These are phyloP conservation scores for Sporormia fimetaria DNA, from an alignment of 495 filamentous ascomycete species.

Conservation along the genomic window DNA sequence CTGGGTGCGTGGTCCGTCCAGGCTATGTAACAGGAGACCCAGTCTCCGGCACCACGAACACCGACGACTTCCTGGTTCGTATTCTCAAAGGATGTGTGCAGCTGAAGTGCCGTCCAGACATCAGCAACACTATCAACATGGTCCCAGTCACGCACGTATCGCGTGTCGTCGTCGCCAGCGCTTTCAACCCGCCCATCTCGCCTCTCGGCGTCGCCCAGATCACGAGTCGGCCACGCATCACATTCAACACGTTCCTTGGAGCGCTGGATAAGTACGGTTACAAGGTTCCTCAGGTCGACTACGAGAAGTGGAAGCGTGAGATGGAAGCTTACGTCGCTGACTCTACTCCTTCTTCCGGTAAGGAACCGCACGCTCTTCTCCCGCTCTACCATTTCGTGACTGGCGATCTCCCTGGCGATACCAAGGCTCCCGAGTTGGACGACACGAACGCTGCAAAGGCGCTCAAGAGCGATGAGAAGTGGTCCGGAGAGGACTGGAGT, in stretches of 20 bases:
- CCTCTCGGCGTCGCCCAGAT: conserved; percentile 60
- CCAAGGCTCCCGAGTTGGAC: conserved; percentile 69
- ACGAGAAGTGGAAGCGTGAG: conserved; percentile 37
- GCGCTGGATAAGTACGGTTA: conserved; percentile 70
- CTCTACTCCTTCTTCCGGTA: conserved; percentile 24
- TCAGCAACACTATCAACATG: conserved; percentile 81
- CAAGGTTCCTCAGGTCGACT: conserved; percentile 54
- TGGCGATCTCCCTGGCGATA: conserved; percentile 63
- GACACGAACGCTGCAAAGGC: conserved; percentile 58
- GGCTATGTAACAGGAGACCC: conserved; percentile 79
- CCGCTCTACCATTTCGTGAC: conserved; percentile 80
- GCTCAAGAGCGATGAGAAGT: conserved; percentile 49
- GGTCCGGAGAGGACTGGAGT: conserved; percentile 47
- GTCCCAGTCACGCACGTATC: conserved; percentile 83
- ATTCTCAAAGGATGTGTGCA: conserved; percentile 86
- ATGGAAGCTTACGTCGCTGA: conserved; percentile 33
- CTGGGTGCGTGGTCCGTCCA: conserved; percentile 65
- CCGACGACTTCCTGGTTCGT: conserved; percentile 87
- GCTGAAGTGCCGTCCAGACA: conserved; percentile 55
- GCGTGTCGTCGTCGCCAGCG: conserved; percentile 60
- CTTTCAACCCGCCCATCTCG: conserved; percentile 46
- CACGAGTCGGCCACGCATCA: conserved; percentile 68
- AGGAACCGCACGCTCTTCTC: conserved; percentile 53
- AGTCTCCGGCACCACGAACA: conserved; percentile 60
- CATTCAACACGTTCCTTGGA: conserved; percentile 65